Evolutionary conservation across 257 asterid genomes (phyloP), one percentile per base, ranked within the genome.

Genomic region (Apocynum venetum): DNA sequence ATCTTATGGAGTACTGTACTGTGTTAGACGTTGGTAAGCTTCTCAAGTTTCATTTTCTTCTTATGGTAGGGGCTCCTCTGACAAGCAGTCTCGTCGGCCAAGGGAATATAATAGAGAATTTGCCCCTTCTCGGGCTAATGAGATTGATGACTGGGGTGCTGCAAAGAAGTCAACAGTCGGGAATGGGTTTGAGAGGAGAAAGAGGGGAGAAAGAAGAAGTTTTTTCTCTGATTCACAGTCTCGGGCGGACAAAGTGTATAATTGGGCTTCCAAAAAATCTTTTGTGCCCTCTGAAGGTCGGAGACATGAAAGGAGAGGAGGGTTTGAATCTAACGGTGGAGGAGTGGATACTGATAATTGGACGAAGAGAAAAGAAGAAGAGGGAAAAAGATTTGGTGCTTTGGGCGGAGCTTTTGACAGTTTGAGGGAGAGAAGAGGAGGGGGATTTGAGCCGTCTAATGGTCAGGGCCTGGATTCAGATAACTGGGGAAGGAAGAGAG

Each of bases 201-300:
- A 91, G 56, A 89, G 92, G 73, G 89, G 95, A 11, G 97, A 91
- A 52, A 85, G 94, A 65, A 90, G 91, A 57, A 91, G 94, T 0
- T 92, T 92, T 79, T 94, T 92, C 83, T 48, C 92, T 8, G 98
- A 94, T 89, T 92, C 97, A 59, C 89, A 82, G 75, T 92, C 31
- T 8, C 79, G 92, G 71, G 97, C 97, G 17, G 97, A 92, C 41
- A 97, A 91, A 65, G 91, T 87, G 11, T 97, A 94, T 78, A 94
- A 88, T 78, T 94, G 98, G 98, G 93, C 83, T 0, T 77, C 94
- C 2, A 92, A 88, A n/a, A 94, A 92, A 87, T 82, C 89, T 47
- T 91, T 89, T 77, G 91, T 85, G 12, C 93, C 92, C 0, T 80
- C 93, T 0, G 97, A 93, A 75, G 87, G 91, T n/a, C 77, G 94